Evolutionary conservation across 1,139 yeast species (phyloP), one percentile per base, ranked within the genome.

Genomic region (Sugiyamaella castrensis): DNA sequence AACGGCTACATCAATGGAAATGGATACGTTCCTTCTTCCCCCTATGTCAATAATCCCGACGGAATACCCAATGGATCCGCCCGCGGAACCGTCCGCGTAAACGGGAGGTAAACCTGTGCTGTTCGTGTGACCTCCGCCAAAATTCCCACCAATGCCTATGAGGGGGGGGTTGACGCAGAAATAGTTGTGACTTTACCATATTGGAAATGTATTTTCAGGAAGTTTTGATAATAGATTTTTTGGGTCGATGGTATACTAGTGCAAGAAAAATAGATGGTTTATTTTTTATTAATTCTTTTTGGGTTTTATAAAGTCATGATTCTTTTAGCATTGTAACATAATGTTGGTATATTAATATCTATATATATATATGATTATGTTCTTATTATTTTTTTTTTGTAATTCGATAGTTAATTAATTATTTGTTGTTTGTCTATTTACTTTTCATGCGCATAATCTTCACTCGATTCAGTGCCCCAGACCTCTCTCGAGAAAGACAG

Each of bases 1-100:
- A 39, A 30, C 11, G 43, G 38, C 35, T 13, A 39, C 9, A 37
- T 4, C 3, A 39, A 39, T 39, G 43, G 43, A 11, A 39, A 39
- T 30, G 43, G 43, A 4, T 32, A 39, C 8, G n/a, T 26, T 19
- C 24, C 24, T 19, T 19, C 24, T 19, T 19, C 24, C 5, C 24
- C 24, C 24, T 19, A 19, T 5, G 24, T 4, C 24, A 19, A 19
- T 19, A 33, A 29, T 13, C 33, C 39, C 39, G 35, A 33, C 39
- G 46, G 39, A 39, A 34, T 42, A 40, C 34, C 40, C 37, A 42
- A 29, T 34, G 46, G 40, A 36, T 27, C 46, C 36, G 16, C 30
- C 35, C 35, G 37, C 40, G 46, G 46, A 29, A 9, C 35, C 40
- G 19, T 42, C 40, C 39, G 30, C 46, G 46, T 42, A 42, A 28